A percentile compares a stretch with the other conserved stretches of the same genome.
Evolutionary conservation across 176 grass and related monocot genomes (phyloP).

Genomic region (Dendrocalamus sinicus): DNA sequence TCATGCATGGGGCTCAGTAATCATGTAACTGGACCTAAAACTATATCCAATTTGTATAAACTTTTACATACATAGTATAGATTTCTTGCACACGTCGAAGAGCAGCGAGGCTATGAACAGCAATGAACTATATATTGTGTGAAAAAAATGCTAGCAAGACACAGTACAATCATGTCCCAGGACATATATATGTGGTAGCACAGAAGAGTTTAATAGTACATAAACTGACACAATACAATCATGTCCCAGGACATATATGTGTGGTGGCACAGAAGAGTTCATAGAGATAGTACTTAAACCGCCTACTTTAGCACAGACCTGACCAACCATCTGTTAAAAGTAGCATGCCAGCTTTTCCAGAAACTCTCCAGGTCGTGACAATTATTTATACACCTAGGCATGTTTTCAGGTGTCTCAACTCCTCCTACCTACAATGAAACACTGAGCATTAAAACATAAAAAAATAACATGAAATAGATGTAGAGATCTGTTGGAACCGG

Average conservation of each 20-base stretch:
- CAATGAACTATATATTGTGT: neutral
- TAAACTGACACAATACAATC: neutral
- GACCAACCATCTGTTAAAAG: conserved; percentile 98
- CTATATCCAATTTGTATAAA: no score
- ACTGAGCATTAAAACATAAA: conserved; percentile 12
- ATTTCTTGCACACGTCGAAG: conserved; percentile 5
- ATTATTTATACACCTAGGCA: conserved; percentile 95
- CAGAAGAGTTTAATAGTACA: no score
- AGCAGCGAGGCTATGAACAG: neutral
- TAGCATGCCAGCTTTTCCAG: conserved; percentile 99
- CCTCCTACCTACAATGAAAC: conserved; percentile 70
- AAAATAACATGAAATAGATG: no score
- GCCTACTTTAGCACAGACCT: conserved; percentile 53
- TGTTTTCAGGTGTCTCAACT: conserved; percentile 89
- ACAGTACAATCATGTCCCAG: neutral
- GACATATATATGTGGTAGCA: no score
- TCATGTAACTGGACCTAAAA: no score
- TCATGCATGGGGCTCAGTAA: no score
- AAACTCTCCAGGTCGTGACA: conserved; percentile 94
- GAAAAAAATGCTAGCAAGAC: neutral
- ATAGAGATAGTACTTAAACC: conserved; percentile 38
- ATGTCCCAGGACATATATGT: neutral
- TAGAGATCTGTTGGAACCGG: no score
- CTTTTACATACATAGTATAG: no score
- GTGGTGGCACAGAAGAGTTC: neutral